Evolutionary conservation across 1,284 basidiomycete genomes (phyloP).

Genomic region (Ceratobasidium sp.): DNA sequence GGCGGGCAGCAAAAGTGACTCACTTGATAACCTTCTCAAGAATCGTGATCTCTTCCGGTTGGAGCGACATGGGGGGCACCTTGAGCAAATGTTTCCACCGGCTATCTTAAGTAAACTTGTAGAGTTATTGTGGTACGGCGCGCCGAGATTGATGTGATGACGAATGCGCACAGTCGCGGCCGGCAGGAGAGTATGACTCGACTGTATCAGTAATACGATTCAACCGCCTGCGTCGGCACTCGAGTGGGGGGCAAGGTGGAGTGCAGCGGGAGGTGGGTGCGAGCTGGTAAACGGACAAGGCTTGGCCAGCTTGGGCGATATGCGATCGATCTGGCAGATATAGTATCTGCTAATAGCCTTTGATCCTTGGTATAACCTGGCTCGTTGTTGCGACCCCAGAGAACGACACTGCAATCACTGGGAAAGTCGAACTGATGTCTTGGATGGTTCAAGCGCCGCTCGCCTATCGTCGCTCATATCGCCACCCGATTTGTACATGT

Average conservation of each 20-base stretch:
- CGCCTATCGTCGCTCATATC: constrained; percentile 24
- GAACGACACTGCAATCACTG: neutral
- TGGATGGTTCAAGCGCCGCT: constrained; percentile 1
- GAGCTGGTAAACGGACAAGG: neutral
- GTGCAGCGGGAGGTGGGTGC: constrained; percentile 12
- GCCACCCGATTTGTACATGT: constrained; percentile 27
- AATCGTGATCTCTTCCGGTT: constrained; percentile 73
- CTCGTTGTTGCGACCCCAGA: neutral
- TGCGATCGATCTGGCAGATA: constrained; percentile 22
- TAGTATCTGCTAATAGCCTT: constrained; percentile 20
- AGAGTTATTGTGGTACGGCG: constrained; percentile 1
- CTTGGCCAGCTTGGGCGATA: constrained; percentile 35
- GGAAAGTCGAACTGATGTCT: constrained; percentile 14
- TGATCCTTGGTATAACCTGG: neutral
- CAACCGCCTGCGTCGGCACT: constrained; percentile 23
- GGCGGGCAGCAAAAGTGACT: constrained; percentile 45
- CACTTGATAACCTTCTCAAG: constrained; percentile 95
- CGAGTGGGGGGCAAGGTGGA: constrained; percentile 5
- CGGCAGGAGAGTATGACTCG: neutral
- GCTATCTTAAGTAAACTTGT: neutral
- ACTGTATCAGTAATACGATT: constrained; percentile 1
- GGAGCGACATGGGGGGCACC: constrained; percentile 38
- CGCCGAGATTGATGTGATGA: constrained; percentile 23
- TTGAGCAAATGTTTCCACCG: neutral
- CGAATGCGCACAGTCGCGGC: neutral